Evolutionary conservation across 2,329 filamentous ascomycete species (phyloP), one percentile per base, ranked within the genome.

Genomic region (Aspergillus jensenii): DNA sequence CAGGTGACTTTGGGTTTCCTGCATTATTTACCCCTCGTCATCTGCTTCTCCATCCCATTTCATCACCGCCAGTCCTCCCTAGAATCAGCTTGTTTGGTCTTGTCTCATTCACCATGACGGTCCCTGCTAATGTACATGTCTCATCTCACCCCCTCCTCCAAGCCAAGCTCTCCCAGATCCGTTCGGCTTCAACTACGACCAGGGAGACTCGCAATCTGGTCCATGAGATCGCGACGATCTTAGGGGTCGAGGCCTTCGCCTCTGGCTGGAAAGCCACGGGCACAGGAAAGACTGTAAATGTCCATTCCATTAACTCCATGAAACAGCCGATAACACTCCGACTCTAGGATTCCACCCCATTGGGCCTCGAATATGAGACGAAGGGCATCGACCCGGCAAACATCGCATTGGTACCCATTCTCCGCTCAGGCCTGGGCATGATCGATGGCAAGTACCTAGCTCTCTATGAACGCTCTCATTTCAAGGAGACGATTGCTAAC

Each of bases 341-440:
- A n/a, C 14, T 14, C 52, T 39, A 96, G 90, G 90, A 88, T 71
- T 78, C 84, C 70, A 95, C 91, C 0, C 90, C 91, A 1, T 82
- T 98, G 33, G 90, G 89, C 63, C 91, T 87, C 73, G 78, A 86
- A 61, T 96, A 93, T 78, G 82, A 84, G 14, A 87, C 85, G 1
- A 83, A 85, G 39, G 81, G 80, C 40, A 81, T 91, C 63, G 75
- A 82, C 6, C 88, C 90, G 1, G 76, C 81, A 49, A 84, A 83
- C 58, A 84, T 97, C 65, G 93, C 88, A 52, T 83, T 98, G 53
- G 88, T 98, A 3, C 93, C 93, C 39, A 96, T 98, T 74, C 84
- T 98, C n/a, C 85, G 93, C 60, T 96, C 91, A 3, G 93, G 93
- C 25, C 81, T 97, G 41, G 90, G 87, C 73, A 97, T 98, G 93